Evolutionary conservation across 2,329 filamentous ascomycete genomes (phyloP).

Genomic region (Spiromastix sp.): DNA sequence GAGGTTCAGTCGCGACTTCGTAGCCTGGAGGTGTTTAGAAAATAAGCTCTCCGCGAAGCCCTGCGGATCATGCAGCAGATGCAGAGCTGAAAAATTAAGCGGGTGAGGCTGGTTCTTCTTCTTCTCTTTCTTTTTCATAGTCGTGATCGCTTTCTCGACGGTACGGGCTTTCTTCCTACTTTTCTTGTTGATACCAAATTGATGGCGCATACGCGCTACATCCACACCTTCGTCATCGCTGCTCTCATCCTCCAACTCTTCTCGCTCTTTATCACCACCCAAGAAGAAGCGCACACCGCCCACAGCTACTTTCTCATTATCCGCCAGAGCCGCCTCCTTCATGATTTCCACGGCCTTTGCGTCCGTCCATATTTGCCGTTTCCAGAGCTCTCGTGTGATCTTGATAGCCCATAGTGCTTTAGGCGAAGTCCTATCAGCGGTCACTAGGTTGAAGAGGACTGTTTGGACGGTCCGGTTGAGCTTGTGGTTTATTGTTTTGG

Average conservation of each 20-base stretch:
- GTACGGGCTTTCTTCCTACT: slow-evolving; percentile 73
- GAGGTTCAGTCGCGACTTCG: slow-evolving; percentile 72
- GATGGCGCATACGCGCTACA: slow-evolving; percentile 71
- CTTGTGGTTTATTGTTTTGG: slow-evolving; percentile 79
- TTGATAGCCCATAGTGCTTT: slow-evolving; percentile 95
- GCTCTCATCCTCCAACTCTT: slow-evolving; percentile 82
- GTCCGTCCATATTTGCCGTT: slow-evolving; percentile 90
- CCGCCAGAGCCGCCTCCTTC: slow-evolving; percentile 80
- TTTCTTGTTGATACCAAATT: slow-evolving; percentile 92
- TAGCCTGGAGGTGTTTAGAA: slow-evolving; percentile 78
- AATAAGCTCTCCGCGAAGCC: slow-evolving; percentile 87
- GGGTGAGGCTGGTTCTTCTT: slow-evolving; percentile 82
- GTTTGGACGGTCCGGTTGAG: slow-evolving; percentile 90
- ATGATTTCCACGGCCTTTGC: slow-evolving; percentile 94
- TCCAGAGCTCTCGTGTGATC: slow-evolving; percentile 91
- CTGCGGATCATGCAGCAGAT: slow-evolving; percentile 88
- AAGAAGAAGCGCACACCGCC: slow-evolving; percentile 91
- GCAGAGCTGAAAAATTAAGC: slow-evolving; percentile 91
- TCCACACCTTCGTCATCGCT: slow-evolving; percentile 69
- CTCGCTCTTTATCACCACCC: slow-evolving; percentile 88
- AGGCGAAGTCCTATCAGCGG: slow-evolving; percentile 70
- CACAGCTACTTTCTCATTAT: slow-evolving; percentile 85
- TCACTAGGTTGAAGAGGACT: slow-evolving; percentile 82
- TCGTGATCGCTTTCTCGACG: slow-evolving; percentile 71
- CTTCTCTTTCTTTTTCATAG: slow-evolving; percentile 69